Percentiles rank a stretch among this genome's conserved stretches.
These are phyloP conservation scores for Tricladium varicosporioides DNA, from an alignment of 2,329 filamentous ascomycete genomes.

Conservation along the genomic window DNA sequence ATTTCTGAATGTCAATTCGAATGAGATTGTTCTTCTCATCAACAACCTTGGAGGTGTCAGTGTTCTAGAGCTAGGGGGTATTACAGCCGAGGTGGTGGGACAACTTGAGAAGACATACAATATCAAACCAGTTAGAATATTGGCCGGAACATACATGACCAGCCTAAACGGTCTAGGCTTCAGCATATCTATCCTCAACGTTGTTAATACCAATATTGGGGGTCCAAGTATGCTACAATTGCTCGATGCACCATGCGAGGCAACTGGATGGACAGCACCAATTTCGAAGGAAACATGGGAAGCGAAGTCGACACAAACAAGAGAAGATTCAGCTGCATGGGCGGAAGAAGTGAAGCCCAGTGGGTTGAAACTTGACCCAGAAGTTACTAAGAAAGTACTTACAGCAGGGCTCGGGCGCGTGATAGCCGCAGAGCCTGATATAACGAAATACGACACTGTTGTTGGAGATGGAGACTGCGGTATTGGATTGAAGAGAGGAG, in stretches of 20 bases:
- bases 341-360: conserved; percentile 35
- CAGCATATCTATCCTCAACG: conserved; percentile 64
- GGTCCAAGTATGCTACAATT: conserved; percentile 58
- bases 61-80: conserved; percentile 63
- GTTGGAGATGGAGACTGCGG: conserved; percentile 74
- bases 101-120: conserved; percentile 58
- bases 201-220: conserved; percentile 49
- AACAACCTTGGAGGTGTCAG: conserved; percentile 71
- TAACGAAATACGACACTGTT: conserved; percentile 67
- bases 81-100: conserved; percentile 62
- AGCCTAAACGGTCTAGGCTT: conserved; percentile 71
- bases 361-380: conserved; percentile 30
- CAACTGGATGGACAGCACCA: conserved; percentile 64
- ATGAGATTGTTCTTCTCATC: conserved; percentile 62
- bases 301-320: conserved; percentile 39
- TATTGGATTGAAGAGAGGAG: conserved; percentile 65
- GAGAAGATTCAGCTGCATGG: conserved; percentile 23
- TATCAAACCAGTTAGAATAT: conserved; percentile 59
- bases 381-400: conserved; percentile 50
- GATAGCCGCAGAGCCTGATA: conserved; percentile 61
- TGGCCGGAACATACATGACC: conserved; percentile 69
- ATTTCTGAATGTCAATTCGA: conserved; percentile 57
- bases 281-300: conserved; percentile 59
- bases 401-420: conserved; percentile 54
- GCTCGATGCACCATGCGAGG: conserved; percentile 66